Conservation (phyloP, 805 yeast species). For the Metschnikowia picachoensis region DNA sequence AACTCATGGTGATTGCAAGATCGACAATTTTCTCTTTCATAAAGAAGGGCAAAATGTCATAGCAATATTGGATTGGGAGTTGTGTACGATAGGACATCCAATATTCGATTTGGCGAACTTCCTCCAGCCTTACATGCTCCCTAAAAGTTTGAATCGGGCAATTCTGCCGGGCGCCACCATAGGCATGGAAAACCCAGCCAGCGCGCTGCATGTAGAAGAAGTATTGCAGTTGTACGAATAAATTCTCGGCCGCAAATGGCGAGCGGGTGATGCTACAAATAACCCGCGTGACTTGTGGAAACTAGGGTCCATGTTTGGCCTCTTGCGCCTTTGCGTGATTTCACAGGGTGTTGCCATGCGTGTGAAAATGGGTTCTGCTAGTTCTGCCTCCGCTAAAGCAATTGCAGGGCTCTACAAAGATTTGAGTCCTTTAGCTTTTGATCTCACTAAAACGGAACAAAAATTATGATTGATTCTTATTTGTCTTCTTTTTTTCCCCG, state of each 20-base stretch:
- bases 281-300: conserved; percentile 46
- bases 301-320: conserved; percentile 53
- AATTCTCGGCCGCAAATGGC: conserved; percentile 27
- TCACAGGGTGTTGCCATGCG: conserved; percentile 62
- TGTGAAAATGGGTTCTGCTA: conserved; percentile 47
- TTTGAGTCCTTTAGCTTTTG: conserved; percentile 30
- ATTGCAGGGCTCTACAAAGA: conserved; percentile 34
- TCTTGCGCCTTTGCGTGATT: conserved; percentile 52
- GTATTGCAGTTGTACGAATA: conserved; percentile 27
- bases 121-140: conserved; percentile 50
- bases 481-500: not conserved
- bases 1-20: conserved; percentile 64
- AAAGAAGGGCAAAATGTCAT: conserved; percentile 46
- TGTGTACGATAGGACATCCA: conserved; percentile 64
- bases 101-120: conserved; percentile 58
- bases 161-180: conserved; percentile 23
- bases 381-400: conserved; percentile 46
- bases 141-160: conserved; percentile 33
- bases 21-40: conserved; percentile 60
- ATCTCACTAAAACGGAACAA: not conserved
- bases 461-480: conserved; percentile 5
- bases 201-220: conserved; percentile 17
- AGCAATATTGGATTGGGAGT: conserved; percentile 64
- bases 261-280: conserved; percentile 33
- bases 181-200: conserved; percentile 31